Percentiles rank a stretch among this genome's conserved stretches.
Conservation (phyloP, 1,139 yeast genomes). For the Blastobotrys proliferans region DNA sequence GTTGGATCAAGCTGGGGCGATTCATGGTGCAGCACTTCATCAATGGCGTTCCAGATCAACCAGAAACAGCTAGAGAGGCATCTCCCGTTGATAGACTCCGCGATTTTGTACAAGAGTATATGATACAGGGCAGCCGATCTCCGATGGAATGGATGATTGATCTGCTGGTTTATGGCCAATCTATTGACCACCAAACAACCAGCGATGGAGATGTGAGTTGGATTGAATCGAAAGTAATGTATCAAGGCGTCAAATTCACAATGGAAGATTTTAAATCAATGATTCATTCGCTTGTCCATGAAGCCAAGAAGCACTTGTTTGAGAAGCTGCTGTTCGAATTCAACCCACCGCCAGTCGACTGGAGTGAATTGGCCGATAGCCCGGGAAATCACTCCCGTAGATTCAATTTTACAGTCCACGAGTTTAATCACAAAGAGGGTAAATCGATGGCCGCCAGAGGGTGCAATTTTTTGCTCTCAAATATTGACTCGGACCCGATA, state of each 20-base stretch:
- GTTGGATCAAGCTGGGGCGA: too few relatives aligned
- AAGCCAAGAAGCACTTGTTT: background rate
- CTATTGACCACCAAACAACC: background rate
- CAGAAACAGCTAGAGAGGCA: too few relatives aligned
- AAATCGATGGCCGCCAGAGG: background rate
- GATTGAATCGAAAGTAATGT: background rate
- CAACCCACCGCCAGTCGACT: background rate
- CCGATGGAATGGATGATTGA: conserved; percentile 3
- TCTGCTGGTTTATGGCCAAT: background rate
- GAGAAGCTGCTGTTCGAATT: background rate
- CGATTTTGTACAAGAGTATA: too few relatives aligned
- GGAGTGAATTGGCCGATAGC: background rate
- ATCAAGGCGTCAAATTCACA: background rate
- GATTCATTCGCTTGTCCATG: background rate
- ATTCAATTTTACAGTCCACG: background rate
- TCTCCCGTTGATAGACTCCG: too few relatives aligned
- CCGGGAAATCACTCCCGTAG: background rate
- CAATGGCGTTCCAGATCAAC: too few relatives aligned
- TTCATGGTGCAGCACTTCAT: too few relatives aligned
- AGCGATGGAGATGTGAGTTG: background rate
- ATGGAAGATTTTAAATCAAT: background rate
- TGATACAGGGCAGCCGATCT: background rate
- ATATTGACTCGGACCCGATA: too few relatives aligned
- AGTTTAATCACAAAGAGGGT: background rate
- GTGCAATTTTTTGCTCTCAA: too few relatives aligned